These are phyloP conservation scores for Alternaria hordeiaustralica DNA, from an alignment of 2,329 filamentous ascomycete genomes.

Conservation along the genomic window DNA sequence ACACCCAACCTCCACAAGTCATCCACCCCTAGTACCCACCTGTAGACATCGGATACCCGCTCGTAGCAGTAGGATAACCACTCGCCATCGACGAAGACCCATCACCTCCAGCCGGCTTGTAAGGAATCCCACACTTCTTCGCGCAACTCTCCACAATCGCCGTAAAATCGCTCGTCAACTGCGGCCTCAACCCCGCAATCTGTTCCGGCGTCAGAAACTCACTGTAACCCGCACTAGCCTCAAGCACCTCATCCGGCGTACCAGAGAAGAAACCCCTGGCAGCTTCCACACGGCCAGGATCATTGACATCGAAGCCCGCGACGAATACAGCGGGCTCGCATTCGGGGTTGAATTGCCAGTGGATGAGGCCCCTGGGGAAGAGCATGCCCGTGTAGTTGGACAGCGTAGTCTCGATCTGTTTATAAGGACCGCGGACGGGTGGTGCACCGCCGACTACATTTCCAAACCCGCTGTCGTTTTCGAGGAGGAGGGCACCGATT, in stretches of 20 bases:
- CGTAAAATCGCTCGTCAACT: slow-evolving; percentile 25
- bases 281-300: slow-evolving; percentile 43
- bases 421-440: slow-evolving; percentile 18
- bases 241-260: slow-evolving; percentile 23
- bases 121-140: slow-evolving; percentile 28
- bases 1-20: too few species aligned
- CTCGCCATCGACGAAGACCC: background rate
- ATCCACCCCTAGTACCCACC: background rate
- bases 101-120: background rate
- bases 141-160: slow-evolving; percentile 25
- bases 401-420: slow-evolving; percentile 45
- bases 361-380: slow-evolving; percentile 50
- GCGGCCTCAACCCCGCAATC: slow-evolving; percentile 16
- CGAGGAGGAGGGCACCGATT: slow-evolving; percentile 47
- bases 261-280: slow-evolving; percentile 43
- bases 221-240: slow-evolving; percentile 19
- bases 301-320: slow-evolving; percentile 46
- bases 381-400: slow-evolving; percentile 48
- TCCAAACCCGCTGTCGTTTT: slow-evolving; percentile 38
- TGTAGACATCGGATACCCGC: background rate
- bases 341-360: slow-evolving; percentile 52
- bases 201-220: slow-evolving; percentile 25
- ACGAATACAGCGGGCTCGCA: slow-evolving; percentile 51
- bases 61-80: background rate
- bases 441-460: slow-evolving; percentile 28